Evolutionary conservation across 257 asterid species (phyloP), one percentile per base, ranked within the genome.

Genomic region (Fraxinus pennsylvanica): DNA sequence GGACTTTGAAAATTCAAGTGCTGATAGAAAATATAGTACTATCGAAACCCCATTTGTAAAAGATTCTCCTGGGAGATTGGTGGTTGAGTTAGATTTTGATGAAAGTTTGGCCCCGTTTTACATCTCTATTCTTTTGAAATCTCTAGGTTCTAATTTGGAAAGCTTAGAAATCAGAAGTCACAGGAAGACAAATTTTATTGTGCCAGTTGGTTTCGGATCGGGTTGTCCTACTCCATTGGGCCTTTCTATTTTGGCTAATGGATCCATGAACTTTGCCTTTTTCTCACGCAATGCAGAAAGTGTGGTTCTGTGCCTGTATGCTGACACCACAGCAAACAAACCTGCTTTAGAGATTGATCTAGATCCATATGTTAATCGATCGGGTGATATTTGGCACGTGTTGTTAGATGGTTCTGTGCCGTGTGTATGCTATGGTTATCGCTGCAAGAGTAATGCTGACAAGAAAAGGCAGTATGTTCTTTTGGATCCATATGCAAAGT

Each of bases 351-450:
- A 96, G 90, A 91, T 96, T 85, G 97, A 96, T 83, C 90, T 96
- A 80, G 99, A 96, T 86, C 95, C 97, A 14, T 90, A 91, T 74
- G 87, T 92, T 73, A 93, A 96, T 74, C 94, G 90, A 30, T 70
- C 97, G 1, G 98, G 98, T 73, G 85, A 90, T 82, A 84, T 96
- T 78, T 96, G 99, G 98, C 99, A 96, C 87, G 95, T 89, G 59
- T 85, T 84, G 77, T 12, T 93, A 13, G 86, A 89, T 72, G 68
- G 85, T 80, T 76, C 87, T 27, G 33, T 80, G 84, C 89, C 88
- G 68, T 93, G 88, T 81, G 87, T 84, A 79, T 84, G 85, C 74
- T 96, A 93, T 79, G 98, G 98, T 77, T 96, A 93, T 80, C 88
- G 94, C 29, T 92, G 94, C 89, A 88, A 83, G 81, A 82, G 50